A percentile compares a stretch with the other conserved stretches of the same genome.
Conservation (phyloP, 2,329 filamentous ascomycete genomes). For the Cladosporium sp. region DNA sequence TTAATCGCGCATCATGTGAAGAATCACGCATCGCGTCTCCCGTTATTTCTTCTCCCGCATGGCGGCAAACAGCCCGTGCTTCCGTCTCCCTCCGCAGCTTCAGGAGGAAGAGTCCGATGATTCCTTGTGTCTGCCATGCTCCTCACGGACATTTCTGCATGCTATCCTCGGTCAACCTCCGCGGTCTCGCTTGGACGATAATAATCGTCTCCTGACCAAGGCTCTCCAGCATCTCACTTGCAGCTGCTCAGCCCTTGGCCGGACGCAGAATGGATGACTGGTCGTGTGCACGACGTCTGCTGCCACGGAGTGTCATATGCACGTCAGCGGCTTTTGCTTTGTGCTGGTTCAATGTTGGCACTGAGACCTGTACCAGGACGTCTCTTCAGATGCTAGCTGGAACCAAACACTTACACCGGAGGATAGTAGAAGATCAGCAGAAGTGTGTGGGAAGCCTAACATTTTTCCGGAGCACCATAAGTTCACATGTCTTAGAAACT, state of each 20-base stretch:
- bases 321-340: constrained; percentile 2
- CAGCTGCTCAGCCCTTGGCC: not conserved
- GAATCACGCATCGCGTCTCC: not conserved
- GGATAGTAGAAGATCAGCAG: not conserved
- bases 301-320: not conserved
- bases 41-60: not conserved
- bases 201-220: not conserved
- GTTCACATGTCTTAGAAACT: not conserved
- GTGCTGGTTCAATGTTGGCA: not conserved
- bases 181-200: not conserved
- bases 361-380: not conserved
- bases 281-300: not conserved
- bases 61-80: not conserved
- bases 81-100: constrained; percentile 2
- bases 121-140: not conserved
- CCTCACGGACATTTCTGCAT: not conserved
- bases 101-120: not conserved
- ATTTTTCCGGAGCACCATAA: too few relatives aligned
- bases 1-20: constrained; percentile 4
- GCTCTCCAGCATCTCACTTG: not conserved
- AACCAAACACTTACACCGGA: not conserved
- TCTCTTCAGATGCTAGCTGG: not conserved
- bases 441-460: not conserved
- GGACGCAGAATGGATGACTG: not conserved
- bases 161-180: not conserved